phyloP scores from a whole-genome alignment of 1,284 basidiomycete species.

The Leccinum solheimii region DNA sequence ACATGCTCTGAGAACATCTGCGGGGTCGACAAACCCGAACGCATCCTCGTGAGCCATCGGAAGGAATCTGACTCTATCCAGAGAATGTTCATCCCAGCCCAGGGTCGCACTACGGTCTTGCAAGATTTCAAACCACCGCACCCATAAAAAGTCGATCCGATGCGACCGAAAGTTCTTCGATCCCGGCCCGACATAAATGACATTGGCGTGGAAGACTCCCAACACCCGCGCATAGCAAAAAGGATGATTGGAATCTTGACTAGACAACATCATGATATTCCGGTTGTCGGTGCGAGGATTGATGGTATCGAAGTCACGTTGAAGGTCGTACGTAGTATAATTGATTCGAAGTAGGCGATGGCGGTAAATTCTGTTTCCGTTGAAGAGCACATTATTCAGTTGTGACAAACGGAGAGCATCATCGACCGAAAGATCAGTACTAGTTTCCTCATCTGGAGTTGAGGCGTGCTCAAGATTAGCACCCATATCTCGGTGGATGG shows the following conservation, averaged over 20 bases:
- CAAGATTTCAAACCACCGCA: neutral
- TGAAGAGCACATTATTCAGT: neutral
- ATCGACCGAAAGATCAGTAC: neutral
- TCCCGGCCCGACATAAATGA: neutral
- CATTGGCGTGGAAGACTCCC: neutral
- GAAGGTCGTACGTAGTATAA: neutral
- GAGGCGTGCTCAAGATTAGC: no score
- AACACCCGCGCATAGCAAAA: neutral
- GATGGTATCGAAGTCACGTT: neutral
- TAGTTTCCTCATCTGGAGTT: neutral
- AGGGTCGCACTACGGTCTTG: neutral
- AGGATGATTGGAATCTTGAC: neutral
- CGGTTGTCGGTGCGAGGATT: neutral
- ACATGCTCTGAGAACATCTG: neutral
- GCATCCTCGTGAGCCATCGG: conserved; percentile 1
- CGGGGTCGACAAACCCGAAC: neutral
- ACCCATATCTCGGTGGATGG: neutral
- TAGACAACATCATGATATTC: neutral
- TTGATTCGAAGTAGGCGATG: neutral
- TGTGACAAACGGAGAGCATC: neutral
- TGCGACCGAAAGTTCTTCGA: neutral
- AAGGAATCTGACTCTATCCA: conserved; percentile 3
- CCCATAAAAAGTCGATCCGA: neutral
- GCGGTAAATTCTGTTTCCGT: neutral
- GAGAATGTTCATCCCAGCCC: neutral